Conservation (phyloP, 179 eudicot species). For the Dionaea muscipula region DNA sequence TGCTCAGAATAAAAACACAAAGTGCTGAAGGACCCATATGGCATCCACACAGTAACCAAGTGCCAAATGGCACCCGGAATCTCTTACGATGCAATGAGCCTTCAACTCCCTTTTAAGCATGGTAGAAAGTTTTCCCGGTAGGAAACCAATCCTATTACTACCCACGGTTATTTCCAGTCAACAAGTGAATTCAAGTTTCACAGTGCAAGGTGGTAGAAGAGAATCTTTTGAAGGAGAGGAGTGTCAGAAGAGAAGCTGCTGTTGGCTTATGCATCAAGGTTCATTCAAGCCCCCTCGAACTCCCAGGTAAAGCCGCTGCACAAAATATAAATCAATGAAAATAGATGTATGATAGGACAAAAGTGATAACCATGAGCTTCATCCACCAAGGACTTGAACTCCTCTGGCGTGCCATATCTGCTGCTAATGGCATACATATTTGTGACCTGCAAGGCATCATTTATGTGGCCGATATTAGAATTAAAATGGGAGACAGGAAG, state of each 20-base stretch:
- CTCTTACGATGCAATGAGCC: background rate
- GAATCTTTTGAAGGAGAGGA: background rate
- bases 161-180: background rate
- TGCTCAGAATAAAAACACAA: too few relatives aligned
- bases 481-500: background rate
- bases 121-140: background rate
- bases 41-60: background rate
- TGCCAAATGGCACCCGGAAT: background rate
- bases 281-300: background rate
- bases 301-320: background rate
- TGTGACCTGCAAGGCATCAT: constrained; percentile 52
- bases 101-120: background rate
- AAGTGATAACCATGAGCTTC: constrained; percentile 78
- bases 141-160: background rate
- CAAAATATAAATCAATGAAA: background rate
- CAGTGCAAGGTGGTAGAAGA: background rate
- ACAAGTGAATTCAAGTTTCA: background rate
- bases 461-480: background rate
- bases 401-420: constrained; percentile 97
- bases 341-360: background rate
- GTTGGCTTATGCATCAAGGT: background rate
- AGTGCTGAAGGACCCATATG: background rate
- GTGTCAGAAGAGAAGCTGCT: background rate
- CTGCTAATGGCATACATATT: constrained; percentile 96
- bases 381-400: constrained; percentile 80